Base-by-base conservation (phyloP, 1,139 yeast genomes). In the Debaryomyces sp. region DNA sequence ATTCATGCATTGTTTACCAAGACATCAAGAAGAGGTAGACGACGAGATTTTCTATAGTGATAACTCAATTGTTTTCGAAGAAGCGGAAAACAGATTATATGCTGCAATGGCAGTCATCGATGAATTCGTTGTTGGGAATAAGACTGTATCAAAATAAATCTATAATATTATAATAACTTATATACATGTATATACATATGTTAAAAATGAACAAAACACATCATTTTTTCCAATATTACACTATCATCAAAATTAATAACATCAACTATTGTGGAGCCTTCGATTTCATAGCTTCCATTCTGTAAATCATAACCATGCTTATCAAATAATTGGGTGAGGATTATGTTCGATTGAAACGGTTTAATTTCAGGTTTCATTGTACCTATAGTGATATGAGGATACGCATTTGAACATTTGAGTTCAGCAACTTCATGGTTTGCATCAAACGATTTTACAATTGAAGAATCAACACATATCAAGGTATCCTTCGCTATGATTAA, bases 101-200 rank as follows among this genome's bases (percentile, higher is more conserved):
- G 96, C 99, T 46, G 98, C 98, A 38, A 89, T 94, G 76, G 94
- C 99, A 9, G 96, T 85, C 1, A 78, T 94, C 45, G 97, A 94
- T 60, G 91, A 86, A 0, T 89, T 92, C 67, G 38, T 35, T 35
- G 15, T 22, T 7, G n/a, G 21, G 9, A 35, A 35, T 21, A 22
- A 22, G 8, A 13, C 4, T 9, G 17, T 34, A 4, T 17, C 22
- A 6, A 35, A 35, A 17, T 21, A 35, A n/a, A 12, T 35, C 26
- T 85, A 87, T 82, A 12, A 21, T 13, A n/a, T 15, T n/a, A 35
- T 35, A 21, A 21, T 35, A 21, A 21, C n/a, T 18, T 89, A 89
- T 68, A 88, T 89, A 96, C 96, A 89, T 64, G 27, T 26, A 34
- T 30, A 43, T 37, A 38, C 35, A 29, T 39, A 39, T 15, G 13